Evolutionary conservation across 345 rosid species (phyloP), one percentile per base, ranked within the genome.

Genomic region (Salix suchowensis): DNA sequence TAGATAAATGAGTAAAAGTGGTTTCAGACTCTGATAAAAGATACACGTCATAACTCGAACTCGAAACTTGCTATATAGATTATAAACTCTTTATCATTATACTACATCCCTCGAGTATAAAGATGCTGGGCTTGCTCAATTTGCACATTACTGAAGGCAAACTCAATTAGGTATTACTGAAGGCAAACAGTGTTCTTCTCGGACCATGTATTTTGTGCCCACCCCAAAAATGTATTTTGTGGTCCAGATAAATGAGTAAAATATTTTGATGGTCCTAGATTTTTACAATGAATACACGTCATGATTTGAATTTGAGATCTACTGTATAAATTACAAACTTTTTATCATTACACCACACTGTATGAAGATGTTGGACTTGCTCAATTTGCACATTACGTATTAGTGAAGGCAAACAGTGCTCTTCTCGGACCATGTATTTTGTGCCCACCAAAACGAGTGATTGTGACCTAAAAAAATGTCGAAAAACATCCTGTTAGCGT

Each of bases 311-410:
- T 0, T 30, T 4, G 4, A 30, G 4, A 30, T 0, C 5, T 32
- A 0, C 0, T 32, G 0, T 32, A 0, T 4, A 34, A 0, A 34
- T 34, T 34, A 4, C 4, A 34, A 0, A 34, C 0, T 34, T 0
- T 34, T 4, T 34, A 32, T 3, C 34, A 32, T 32, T 4, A 0
- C 34, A n/a, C n/a, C n/a, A n/a, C n/a, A n/a, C n/a, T n/a, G 0
- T 3, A 32, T 0, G 0, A 32, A 32, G 34, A 32, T 32, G 34
- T 4, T 0, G 4, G 34, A 32, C 4, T 32, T 32, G 34, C 34
- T 32, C 34, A 32, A 32, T 32, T 32, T 32, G 4, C 34, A 32
- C 34, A 32, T 32, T 3, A 32, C 34, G 4, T 32, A 44, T 44
- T 69, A 26, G 21, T 9, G 21, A 10, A 10, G 21, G 32, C 65